Percentiles rank a stretch among this genome's conserved stretches.
These are phyloP conservation scores for Aspergillus japonicus DNA, from an alignment of 2,329 filamentous ascomycete genomes.

Conservation along the genomic window DNA sequence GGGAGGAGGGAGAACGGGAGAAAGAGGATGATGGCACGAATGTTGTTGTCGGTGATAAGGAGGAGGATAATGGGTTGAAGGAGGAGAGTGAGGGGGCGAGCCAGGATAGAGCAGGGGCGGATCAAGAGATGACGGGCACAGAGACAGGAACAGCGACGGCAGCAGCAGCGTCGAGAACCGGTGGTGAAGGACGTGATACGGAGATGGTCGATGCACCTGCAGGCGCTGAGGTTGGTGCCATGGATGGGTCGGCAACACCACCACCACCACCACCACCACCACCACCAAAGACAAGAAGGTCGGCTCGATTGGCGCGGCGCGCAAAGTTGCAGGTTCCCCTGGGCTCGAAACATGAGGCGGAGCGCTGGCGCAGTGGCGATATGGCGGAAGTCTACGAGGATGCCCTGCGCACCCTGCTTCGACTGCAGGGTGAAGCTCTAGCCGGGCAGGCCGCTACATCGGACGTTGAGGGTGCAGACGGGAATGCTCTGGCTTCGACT, in stretches of 20 bases:
- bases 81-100: background rate
- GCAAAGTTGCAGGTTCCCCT: conserved; percentile 36
- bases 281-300: background rate
- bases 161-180: background rate
- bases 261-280: background rate
- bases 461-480: conserved; percentile 26
- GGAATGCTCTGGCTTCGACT: conserved; percentile 44
- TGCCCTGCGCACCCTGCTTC: conserved; percentile 38
- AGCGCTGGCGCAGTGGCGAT: conserved; percentile 43
- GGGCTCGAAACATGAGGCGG: conserved; percentile 33
- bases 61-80: background rate
- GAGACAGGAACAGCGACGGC: background rate
- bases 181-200: conserved; percentile 12
- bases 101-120: background rate
- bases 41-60: background rate
- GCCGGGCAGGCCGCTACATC: conserved; percentile 18
- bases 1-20: conserved; percentile 9
- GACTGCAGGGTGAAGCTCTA: conserved; percentile 38
- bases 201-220: conserved; percentile 20
- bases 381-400: conserved; percentile 44
- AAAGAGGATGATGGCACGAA: too few species aligned
- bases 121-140: background rate
- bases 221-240: background rate
- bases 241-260: too few species aligned
- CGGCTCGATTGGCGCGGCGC: conserved; percentile 5